Evolutionary conservation across 2,329 filamentous ascomycete genomes (phyloP).

Genomic region (Colletotrichum incanum): DNA sequence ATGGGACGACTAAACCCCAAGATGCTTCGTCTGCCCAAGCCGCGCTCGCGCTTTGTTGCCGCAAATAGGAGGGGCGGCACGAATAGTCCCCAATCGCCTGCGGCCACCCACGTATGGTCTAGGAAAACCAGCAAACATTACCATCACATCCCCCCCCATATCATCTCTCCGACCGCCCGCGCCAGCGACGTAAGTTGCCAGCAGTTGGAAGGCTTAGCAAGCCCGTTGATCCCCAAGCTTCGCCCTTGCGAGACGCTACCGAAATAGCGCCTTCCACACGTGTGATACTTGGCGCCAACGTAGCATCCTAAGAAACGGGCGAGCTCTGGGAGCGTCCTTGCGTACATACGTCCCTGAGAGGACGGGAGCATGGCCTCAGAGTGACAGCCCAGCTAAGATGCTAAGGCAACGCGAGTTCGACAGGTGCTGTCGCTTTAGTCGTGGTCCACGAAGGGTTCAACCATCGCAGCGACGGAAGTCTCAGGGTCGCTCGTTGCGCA

Average conservation of each 20-base stretch:
- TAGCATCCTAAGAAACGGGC: slow-evolving; percentile 33
- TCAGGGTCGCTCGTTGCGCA: background rate
- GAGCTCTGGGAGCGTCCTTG: slow-evolving; percentile 23
- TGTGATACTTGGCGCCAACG: slow-evolving; percentile 37
- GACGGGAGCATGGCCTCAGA: slow-evolving; percentile 4
- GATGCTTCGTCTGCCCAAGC: background rate
- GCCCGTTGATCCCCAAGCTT: slow-evolving; percentile 32
- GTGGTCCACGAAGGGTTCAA: background rate
- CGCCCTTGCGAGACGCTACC: slow-evolving; percentile 36
- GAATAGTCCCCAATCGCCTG: background rate
- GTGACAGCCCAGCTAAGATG: slow-evolving; percentile 18
- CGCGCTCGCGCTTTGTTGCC: background rate
- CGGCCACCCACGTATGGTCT: slow-evolving; percentile 13
- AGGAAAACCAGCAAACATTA: background rate
- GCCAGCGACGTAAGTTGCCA: slow-evolving; percentile 15
- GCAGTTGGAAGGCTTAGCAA: slow-evolving; percentile 29
- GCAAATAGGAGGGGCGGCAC: slow-evolving; percentile 3
- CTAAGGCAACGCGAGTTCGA: background rate
- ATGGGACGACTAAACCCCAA: background rate
- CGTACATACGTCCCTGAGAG: slow-evolving; percentile 13
- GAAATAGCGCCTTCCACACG: slow-evolving; percentile 32
- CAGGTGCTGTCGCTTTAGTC: background rate
- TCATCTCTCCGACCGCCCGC: slow-evolving; percentile 7
- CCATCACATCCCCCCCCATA: background rate
- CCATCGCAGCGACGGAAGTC: background rate